These are phyloP conservation scores for Coemansia reversa DNA, from an alignment of 192 early-diverging fungal genomes.

Conservation along the genomic window DNA sequence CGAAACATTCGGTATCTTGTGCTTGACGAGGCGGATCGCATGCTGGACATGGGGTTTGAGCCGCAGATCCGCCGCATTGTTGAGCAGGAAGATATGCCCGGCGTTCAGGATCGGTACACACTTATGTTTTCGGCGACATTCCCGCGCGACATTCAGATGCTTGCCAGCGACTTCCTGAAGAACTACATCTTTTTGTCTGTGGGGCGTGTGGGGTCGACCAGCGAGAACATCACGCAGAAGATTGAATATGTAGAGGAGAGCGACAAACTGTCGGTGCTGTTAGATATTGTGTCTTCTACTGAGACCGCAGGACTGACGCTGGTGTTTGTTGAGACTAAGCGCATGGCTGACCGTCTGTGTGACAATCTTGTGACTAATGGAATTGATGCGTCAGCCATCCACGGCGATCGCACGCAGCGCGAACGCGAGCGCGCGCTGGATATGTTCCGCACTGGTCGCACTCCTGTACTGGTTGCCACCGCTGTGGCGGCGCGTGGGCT, in stretches of 20 bases:
- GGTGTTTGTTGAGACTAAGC: constrained; percentile 97
- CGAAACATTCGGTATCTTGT: constrained; percentile 69
- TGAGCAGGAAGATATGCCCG: constrained; percentile 71
- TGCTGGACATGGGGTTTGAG: constrained; percentile 99
- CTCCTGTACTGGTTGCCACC: constrained; percentile 90
- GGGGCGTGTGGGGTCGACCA: constrained; percentile 90
- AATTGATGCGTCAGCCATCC: constrained; percentile 94
- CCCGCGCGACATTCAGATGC: constrained; percentile 84
- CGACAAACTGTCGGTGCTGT: constrained; percentile 86
- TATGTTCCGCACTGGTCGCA: constrained; percentile 80
- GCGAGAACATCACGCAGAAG: constrained; percentile 93
- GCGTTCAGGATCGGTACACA: constrained; percentile 74
- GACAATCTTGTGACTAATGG: constrained; percentile 71
- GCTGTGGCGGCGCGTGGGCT: constrained; percentile 96
- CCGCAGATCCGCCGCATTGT: constrained; percentile 87
- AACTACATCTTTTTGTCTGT: constrained; percentile 84
- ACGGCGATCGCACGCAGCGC: constrained; percentile 93
- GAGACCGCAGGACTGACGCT: constrained; percentile 73
- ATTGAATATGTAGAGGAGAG: constrained; percentile 92
- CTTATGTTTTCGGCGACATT: constrained; percentile 99
- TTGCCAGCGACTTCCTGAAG: constrained; percentile 89
- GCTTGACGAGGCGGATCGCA: constrained; percentile 87
- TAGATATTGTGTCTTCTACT: constrained; percentile 74
- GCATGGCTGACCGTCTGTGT: constrained; percentile 85
- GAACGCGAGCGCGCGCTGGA: constrained; percentile 92